These are phyloP conservation scores for Epichloe gansuensis DNA, from an alignment of 2,329 filamentous ascomycete genomes.

Conservation along the genomic window DNA sequence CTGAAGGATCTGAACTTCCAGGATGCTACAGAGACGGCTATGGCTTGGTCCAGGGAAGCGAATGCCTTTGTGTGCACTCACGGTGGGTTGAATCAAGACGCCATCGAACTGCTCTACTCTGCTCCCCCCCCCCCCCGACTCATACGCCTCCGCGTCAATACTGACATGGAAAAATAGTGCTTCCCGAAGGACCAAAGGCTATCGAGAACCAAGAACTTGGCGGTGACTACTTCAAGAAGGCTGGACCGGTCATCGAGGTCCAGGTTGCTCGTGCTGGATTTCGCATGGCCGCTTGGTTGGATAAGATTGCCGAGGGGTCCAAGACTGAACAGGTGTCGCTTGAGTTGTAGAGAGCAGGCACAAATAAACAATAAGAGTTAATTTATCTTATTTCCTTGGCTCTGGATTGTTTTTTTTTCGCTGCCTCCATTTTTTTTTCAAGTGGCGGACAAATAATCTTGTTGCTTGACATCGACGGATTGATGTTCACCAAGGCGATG, in stretches of 20 bases:
- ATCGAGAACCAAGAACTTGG: constrained; percentile 48
- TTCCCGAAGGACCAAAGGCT: constrained; percentile 46
- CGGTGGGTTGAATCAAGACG: constrained; percentile 28
- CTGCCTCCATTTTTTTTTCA: background rate
- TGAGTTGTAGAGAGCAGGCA: constrained; percentile 16
- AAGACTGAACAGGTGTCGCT: constrained; percentile 12
- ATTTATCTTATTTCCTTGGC: background rate
- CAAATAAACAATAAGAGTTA: background rate
- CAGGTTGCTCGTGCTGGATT: constrained; percentile 58
- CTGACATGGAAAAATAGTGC: constrained; percentile 26
- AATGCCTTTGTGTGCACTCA: constrained; percentile 50
- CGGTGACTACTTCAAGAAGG: constrained; percentile 49
- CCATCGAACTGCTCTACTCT: background rate
- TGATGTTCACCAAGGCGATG: background rate
- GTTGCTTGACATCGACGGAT: too few relatives aligned
- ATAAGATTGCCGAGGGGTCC: constrained; percentile 40
- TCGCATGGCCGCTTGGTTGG: constrained; percentile 54
- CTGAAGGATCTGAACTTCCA: constrained; percentile 41
- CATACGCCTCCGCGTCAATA: background rate
- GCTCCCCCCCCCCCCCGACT: background rate
- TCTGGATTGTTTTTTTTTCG: too few relatives aligned
- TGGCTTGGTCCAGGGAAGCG: constrained; percentile 51
- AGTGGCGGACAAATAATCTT: background rate
- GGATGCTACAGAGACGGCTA: constrained; percentile 40
- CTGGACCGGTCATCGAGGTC: constrained; percentile 50